Evolutionary conservation across 257 asterid genomes (phyloP).

Genomic region (Capsicum baccatum): DNA sequence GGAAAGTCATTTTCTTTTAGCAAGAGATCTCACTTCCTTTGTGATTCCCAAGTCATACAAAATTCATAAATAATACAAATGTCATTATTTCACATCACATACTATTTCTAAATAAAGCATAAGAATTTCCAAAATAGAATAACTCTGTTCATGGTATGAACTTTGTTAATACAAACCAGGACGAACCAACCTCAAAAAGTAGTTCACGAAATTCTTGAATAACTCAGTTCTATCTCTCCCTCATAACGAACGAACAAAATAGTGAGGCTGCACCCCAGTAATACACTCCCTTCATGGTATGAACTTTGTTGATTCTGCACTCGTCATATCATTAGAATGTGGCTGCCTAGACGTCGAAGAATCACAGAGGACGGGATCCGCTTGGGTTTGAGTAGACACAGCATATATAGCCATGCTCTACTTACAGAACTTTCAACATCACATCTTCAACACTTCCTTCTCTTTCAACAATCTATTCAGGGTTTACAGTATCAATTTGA

Average conservation of each 20-base stretch:
- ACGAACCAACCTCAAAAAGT: too few species aligned
- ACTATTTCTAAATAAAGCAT: neutral
- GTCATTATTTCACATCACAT: too few species aligned
- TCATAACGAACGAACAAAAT: neutral
- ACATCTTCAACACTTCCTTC: neutral
- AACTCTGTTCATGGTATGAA: too few species aligned
- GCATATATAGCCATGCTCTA: neutral
- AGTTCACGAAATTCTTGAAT: neutral
- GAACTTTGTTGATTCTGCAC: neutral
- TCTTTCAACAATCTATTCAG: slow-evolving; percentile 1
- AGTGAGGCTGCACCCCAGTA: neutral
- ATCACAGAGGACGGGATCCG: neutral
- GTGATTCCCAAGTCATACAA: too few species aligned
- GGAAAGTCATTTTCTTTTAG: too few species aligned
- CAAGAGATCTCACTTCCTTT: too few species aligned
- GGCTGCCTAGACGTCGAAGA: neutral
- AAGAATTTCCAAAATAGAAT: neutral
- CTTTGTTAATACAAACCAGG: too few species aligned
- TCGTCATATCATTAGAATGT: neutral
- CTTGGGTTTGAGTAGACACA: neutral
- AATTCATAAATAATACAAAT: too few species aligned
- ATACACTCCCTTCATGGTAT: neutral
- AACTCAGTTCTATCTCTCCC: neutral
- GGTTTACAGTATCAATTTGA: neutral
- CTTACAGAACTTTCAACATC: neutral